A percentile compares a stretch with the other conserved stretches of the same genome.
These are phyloP conservation scores for Capronia epimyces DNA, from an alignment of 2,329 filamentous ascomycete genomes.

Conservation along the genomic window DNA sequence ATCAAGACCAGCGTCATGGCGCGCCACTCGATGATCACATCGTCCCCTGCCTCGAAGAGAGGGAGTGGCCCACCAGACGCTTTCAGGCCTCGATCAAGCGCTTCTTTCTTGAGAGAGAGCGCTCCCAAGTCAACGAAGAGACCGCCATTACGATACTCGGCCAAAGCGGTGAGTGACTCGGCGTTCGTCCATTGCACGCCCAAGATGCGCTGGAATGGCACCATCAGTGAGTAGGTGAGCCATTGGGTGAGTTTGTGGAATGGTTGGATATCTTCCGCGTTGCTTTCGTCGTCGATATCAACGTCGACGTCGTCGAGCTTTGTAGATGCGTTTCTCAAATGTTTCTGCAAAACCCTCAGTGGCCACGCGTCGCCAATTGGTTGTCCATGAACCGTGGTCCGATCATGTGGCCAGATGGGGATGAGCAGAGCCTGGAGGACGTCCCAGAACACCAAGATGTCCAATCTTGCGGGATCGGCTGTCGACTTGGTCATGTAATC, in stretches of 20 bases:
- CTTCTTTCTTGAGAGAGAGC: slow-evolving; percentile 3
- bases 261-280: too few relatives aligned
- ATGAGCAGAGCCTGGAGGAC: slow-evolving; percentile 8
- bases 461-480: background rate
- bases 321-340: too few relatives aligned
- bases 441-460: slow-evolving; percentile 3
- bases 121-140: slow-evolving; percentile 10
- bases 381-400: slow-evolving; percentile 2
- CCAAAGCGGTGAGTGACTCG: slow-evolving; percentile 2
- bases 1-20: slow-evolving; percentile 12
- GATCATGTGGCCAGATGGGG: slow-evolving; percentile 7
- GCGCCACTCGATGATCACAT: slow-evolving; percentile 17
- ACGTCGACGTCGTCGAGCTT: background rate
- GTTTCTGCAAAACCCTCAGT: too few relatives aligned
- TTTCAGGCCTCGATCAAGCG: background rate
- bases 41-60: slow-evolving; percentile 4
- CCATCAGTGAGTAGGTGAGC: slow-evolving; percentile 4
- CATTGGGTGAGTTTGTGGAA: slow-evolving; percentile 8
- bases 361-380: slow-evolving; percentile 13
- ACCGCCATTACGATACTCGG: slow-evolving; percentile 9
- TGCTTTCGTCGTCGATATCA: too few relatives aligned
- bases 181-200: background rate
- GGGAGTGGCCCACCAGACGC: slow-evolving; percentile 6
- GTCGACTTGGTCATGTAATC: slow-evolving; percentile 3
- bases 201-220: slow-evolving; percentile 4